phyloP scores from a whole-genome alignment of 1,284 basidiomycete species.

The Sparassis latifolia region DNA sequence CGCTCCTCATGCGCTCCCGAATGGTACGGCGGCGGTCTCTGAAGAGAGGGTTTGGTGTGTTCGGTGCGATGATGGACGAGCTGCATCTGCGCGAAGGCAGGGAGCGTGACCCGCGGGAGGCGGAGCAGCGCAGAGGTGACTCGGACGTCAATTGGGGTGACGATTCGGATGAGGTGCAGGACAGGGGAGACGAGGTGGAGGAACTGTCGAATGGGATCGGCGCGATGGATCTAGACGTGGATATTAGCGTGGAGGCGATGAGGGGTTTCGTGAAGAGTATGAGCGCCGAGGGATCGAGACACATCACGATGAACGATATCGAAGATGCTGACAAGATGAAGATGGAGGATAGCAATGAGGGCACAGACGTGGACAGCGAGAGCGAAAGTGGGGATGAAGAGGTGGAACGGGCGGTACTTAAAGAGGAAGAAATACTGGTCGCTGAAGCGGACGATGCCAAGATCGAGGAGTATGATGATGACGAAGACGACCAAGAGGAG shows the following conservation, averaged over 20 bases:
- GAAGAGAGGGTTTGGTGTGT: conserved; percentile 36
- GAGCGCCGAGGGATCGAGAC: conserved; percentile 37
- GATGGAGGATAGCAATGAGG: conserved; percentile 41
- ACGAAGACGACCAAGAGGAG: conserved; percentile 13
- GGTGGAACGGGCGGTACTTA: conserved; percentile 10
- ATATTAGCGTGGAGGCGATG: conserved; percentile 45
- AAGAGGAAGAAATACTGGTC: conserved; percentile 15
- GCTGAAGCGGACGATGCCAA: conserved; percentile 10
- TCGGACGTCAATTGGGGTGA: conserved; percentile 73
- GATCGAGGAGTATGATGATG: conserved; percentile 16
- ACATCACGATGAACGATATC: conserved; percentile 63
- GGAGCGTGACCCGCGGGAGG: conserved; percentile 34
- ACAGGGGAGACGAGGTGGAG: conserved; percentile 24
- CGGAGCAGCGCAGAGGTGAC: conserved; percentile 52
- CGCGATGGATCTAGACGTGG: conserved; percentile 56
- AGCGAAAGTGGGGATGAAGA: conserved; percentile 18
- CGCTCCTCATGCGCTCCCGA: conserved; percentile 13
- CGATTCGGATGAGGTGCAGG: conserved; percentile 67
- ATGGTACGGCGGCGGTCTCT: conserved; percentile 24
- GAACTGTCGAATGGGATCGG: conserved; percentile 31
- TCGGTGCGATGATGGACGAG: conserved; percentile 55
- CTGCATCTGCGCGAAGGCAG: conserved; percentile 33
- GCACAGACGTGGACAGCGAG: conserved; percentile 4
- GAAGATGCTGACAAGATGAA: conserved; percentile 46
- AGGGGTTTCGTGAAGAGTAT: conserved; percentile 48